Conservation (phyloP, 164 flowering plant species). For the Vitis labrusca region DNA sequence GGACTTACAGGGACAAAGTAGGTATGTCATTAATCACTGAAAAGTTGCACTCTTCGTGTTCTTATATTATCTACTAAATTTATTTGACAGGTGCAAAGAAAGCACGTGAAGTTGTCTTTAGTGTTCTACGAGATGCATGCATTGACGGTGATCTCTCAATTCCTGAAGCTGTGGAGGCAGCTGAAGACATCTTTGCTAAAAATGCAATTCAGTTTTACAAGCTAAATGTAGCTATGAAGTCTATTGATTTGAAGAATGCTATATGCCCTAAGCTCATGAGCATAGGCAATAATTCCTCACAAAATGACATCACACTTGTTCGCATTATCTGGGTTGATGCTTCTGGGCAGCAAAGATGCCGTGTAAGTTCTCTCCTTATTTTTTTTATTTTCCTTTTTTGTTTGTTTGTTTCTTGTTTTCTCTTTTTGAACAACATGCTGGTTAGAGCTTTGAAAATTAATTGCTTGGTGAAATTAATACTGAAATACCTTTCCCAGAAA, state of each 20-base stretch:
- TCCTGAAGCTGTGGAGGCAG: slow-evolving; percentile 78
- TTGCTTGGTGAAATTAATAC: no score
- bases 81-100: slow-evolving; percentile 70
- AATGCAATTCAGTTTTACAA: slow-evolving; percentile 77
- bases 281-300: slow-evolving; percentile 17
- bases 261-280: slow-evolving; percentile 17
- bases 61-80: not conserved
- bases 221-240: slow-evolving; percentile 22
- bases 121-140: slow-evolving; percentile 84
- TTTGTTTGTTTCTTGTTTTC: not conserved
- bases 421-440: no score
- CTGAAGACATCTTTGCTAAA: slow-evolving; percentile 59
- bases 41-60: not conserved
- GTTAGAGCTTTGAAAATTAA: no score
- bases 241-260: slow-evolving; percentile 14
- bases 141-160: slow-evolving; percentile 79
- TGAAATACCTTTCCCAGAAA: no score
- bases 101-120: slow-evolving; percentile 73
- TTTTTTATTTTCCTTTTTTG: not conserved
- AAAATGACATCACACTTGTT: slow-evolving; percentile 42
- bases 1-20: no score
- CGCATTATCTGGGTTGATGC: slow-evolving; percentile 87
- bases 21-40: not conserved
- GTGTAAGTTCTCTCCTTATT: slow-evolving; percentile 49
- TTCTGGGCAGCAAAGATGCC: slow-evolving; percentile 93